These are phyloP conservation scores for Albatrellus sp. DNA, from an alignment of 1,284 basidiomycete genomes.

Conservation along the genomic window DNA sequence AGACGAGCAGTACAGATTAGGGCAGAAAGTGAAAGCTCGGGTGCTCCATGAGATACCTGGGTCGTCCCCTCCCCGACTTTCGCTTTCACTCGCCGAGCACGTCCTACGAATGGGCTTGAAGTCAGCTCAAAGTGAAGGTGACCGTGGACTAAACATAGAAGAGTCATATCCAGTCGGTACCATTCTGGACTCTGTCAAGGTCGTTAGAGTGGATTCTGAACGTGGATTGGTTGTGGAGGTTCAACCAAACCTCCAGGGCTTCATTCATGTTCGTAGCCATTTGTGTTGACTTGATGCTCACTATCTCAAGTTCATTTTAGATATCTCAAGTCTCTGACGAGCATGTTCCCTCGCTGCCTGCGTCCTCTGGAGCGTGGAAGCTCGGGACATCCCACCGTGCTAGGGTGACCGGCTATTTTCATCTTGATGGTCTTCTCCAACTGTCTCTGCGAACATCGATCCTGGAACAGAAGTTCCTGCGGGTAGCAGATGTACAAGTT, in stretches of 20 bases:
- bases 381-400: constrained; percentile 72
- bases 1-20: constrained; percentile 57
- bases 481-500: constrained; percentile 73
- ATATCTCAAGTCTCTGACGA: constrained; percentile 93
- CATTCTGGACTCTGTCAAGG: constrained; percentile 59
- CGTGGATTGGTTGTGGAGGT: constrained; percentile 71
- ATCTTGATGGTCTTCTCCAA: constrained; percentile 82
- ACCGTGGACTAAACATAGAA: constrained; percentile 26
- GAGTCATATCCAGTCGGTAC: constrained; percentile 66
- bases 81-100: constrained; percentile 69
- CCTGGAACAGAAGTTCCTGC: constrained; percentile 80
- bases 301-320: constrained; percentile 24
- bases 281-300: neutral
- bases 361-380: constrained; percentile 69
- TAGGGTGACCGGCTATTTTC: constrained; percentile 82
- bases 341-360: constrained; percentile 66
- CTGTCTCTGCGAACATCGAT: constrained; percentile 78
- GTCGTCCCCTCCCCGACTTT: constrained; percentile 66
- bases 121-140: constrained; percentile 19
- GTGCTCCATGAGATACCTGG: constrained; percentile 76
- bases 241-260: constrained; percentile 56
- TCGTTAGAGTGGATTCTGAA: constrained; percentile 67
- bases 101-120: constrained; percentile 44
- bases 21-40: constrained; percentile 82
- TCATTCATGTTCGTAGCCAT: constrained; percentile 63